phyloP scores from a whole-genome alignment of 2,329 filamentous ascomycete species.

The Ophioceras dolichostomum region DNA sequence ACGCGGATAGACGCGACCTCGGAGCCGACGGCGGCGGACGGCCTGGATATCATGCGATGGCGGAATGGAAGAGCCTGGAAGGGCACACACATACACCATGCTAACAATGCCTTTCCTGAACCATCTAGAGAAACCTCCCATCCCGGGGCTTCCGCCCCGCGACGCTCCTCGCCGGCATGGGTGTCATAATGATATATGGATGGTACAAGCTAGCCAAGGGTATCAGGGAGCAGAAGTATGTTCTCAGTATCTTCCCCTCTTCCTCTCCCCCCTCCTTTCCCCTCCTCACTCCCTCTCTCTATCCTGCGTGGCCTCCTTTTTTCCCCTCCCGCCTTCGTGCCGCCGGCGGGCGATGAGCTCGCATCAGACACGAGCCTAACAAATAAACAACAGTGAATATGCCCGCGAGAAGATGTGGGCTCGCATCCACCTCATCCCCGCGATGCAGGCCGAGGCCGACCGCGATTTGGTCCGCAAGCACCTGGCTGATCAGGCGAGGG shows the following conservation, averaged over 20 bases:
- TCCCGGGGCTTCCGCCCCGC: constrained; percentile 79
- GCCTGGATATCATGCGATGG: too few relatives aligned
- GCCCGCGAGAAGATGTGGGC: constrained; percentile 97
- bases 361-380: too few relatives aligned
- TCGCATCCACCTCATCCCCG: constrained; percentile 84
- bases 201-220: constrained; percentile 79
- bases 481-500: constrained; percentile 74
- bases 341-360: too few relatives aligned
- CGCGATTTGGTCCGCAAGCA: constrained; percentile 83
- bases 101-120: neutral
- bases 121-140: constrained; percentile 93
- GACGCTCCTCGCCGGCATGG: constrained; percentile 65
- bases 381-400: constrained; percentile 67
- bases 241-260: constrained; percentile 7
- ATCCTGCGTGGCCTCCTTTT: too few relatives aligned
- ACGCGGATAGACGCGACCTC: too few relatives aligned
- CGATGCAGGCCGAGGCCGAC: constrained; percentile 94
- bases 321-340: too few relatives aligned
- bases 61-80: too few relatives aligned
- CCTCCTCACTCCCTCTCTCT: neutral
- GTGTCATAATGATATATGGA: constrained; percentile 72
- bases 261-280: neutral
- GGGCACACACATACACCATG: too few relatives aligned
- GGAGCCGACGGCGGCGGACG: too few relatives aligned
- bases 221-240: constrained; percentile 84